Evolutionary conservation across 345 rosid species (phyloP), one percentile per base, ranked within the genome.

Genomic region (Lumnitzera littorea): DNA sequence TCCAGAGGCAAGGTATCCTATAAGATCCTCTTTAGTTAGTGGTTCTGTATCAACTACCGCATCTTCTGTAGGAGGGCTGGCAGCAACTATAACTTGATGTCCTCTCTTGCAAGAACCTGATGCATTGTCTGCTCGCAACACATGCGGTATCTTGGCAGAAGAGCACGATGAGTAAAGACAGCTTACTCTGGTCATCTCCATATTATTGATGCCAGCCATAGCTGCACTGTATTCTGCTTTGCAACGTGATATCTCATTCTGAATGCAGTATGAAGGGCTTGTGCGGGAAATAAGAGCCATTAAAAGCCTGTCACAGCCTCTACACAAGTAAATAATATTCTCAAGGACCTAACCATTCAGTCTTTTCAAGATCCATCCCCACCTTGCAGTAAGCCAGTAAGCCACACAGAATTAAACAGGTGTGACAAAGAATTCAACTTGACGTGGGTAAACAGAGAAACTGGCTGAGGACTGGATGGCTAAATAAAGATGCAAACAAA

Each of bases 51-150:
- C 80, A 67, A 86, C 70, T 12, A 74, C 84, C 46, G 86, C 88
- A 58, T 91, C 96, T 61, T 90, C 99, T 2, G 87, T 90, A 1
- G 97, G 97, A 72, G 96, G 95, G 56, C 99, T 94, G 4, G 96
- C 95, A 47, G 91, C 91, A 71, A 91, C 95, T 72, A 80, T 70
- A 62, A 76, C 25, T 17, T 41, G 67, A 64, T 68, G 53, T 51
- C 82, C 82, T 81, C 95, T 80, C 68, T 61, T 75, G 27, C 47
- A 63, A 66, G 79, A 70, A n/a, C 64, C 7, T 20, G 64, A 68
- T 13, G 46, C 62, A 60, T 50, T 60, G 24, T 68, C 76, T 36
- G 72, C 48, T 60, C 59, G 67, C 41, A 72, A 60, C 12, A 8
- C 17, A 12, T 43, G 64, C 11, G 23, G 46, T 5, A 48, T 20